Percentiles rank a stretch among this genome's conserved stretches.
phyloP scores from a whole-genome alignment of 73 alveolate genomes.

The Effrenium voratum region DNA sequence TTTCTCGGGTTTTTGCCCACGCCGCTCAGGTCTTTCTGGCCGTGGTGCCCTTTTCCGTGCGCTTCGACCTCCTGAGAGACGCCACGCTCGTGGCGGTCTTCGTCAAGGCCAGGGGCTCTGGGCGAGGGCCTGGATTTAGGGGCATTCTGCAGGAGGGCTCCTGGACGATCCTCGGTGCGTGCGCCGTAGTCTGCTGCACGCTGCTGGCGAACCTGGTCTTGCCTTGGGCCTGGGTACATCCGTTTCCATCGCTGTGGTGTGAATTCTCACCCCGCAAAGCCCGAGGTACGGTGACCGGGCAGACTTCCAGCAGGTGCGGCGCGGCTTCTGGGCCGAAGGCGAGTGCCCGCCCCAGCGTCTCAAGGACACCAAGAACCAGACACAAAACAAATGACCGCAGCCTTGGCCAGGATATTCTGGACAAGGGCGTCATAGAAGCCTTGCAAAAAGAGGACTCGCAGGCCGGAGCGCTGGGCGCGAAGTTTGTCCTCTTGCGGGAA shows the following conservation, averaged over 20 bases:
- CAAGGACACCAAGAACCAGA: no score
- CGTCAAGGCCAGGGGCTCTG: background rate
- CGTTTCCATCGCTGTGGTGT: background rate
- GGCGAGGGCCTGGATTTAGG: no score
- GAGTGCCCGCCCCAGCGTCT: background rate
- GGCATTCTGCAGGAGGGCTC: background rate
- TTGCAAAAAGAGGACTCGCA: background rate
- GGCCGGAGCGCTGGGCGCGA: no score
- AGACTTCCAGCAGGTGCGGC: background rate
- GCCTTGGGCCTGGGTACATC: background rate
- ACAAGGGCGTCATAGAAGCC: background rate
- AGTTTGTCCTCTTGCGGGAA: no score
- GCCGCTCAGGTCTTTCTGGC: background rate
- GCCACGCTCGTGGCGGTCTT: background rate
- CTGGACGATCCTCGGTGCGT: background rate
- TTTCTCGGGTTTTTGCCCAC: no score
- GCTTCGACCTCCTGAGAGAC: background rate
- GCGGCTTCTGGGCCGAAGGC: background rate
- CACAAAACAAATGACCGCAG: no score
- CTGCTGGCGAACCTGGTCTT: background rate
- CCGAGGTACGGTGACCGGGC: conserved; percentile 3
- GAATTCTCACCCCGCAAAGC: background rate
- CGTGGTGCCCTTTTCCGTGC: background rate
- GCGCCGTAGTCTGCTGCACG: background rate
- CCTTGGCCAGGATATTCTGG: background rate